These are phyloP conservation scores for Psilocybe sp. DNA, from an alignment of 768 basidiomycete species.

Conservation along the genomic window DNA sequence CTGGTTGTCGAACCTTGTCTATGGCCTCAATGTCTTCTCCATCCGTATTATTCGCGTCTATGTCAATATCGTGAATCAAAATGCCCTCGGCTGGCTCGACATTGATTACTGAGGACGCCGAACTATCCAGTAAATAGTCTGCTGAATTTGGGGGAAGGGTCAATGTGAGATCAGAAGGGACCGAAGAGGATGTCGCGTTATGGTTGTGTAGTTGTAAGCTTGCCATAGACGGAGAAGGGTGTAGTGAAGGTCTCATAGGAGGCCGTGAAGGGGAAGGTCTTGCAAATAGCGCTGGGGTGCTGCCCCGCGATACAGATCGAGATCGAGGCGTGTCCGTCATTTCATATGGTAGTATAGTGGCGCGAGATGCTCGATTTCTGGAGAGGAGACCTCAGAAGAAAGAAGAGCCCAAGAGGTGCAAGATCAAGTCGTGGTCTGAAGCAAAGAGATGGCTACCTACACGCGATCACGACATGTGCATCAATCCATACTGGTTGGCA, in stretches of 20 bases:
- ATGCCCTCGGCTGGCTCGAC: constrained; percentile 68
- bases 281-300: constrained; percentile 20
- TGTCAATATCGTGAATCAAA: constrained; percentile 67
- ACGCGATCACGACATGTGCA: no score
- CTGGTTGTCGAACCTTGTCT: constrained; percentile 41
- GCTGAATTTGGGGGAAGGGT: constrained; percentile 12
- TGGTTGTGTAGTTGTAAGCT: constrained; percentile 56
- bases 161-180: constrained; percentile 21
- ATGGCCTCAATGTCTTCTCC: constrained; percentile 44
- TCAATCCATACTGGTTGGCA: no score
- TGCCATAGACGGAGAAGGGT: constrained; percentile 54
- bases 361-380: neutral
- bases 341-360: neutral
- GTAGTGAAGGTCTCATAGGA: constrained; percentile 45
- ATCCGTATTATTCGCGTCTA: constrained; percentile 53
- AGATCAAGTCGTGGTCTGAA: no score
- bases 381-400: no score
- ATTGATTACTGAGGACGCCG: constrained; percentile 69
- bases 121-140: constrained; percentile 50
- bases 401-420: no score
- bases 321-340: constrained; percentile 32
- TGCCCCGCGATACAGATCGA: constrained; percentile 26
- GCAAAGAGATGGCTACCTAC: no score
- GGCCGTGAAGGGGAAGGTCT: constrained; percentile 52
- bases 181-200: constrained; percentile 30